Conservation (phyloP, 768 basidiomycete species). For the Strobilomyces echinocephalus region DNA sequence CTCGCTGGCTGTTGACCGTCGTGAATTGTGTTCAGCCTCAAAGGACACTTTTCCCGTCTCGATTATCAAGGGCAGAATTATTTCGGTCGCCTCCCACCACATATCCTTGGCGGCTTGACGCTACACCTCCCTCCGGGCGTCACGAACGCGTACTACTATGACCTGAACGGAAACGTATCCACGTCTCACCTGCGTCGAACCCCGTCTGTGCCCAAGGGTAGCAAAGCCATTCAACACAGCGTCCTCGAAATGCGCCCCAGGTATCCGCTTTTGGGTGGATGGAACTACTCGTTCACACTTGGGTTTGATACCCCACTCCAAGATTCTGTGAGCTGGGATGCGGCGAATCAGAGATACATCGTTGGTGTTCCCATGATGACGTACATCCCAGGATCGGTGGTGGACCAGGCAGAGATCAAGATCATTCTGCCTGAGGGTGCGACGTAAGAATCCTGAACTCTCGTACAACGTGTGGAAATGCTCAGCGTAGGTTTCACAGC, state of each 20-base stretch:
- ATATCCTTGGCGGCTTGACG: constrained; percentile 68
- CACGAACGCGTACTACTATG: constrained; percentile 82
- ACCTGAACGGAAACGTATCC: constrained; percentile 93
- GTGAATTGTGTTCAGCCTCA: constrained; percentile 70
- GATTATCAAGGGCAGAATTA: constrained; percentile 76
- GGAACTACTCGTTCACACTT: constrained; percentile 94
- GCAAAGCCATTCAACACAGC: constrained; percentile 51
- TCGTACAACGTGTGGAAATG: constrained; percentile 10
- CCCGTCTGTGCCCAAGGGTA: constrained; percentile 58
- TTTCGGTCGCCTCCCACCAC: constrained; percentile 60
- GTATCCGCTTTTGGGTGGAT: constrained; percentile 92
- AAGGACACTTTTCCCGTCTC: constrained; percentile 93
- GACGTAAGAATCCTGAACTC: constrained; percentile 53
- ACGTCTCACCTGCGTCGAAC: constrained; percentile 78
- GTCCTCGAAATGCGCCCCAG: constrained; percentile 81
- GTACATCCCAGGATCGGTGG: constrained; percentile 69
- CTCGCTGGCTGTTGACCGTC: background rate
- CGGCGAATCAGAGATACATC: constrained; percentile 57
- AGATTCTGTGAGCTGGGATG: constrained; percentile 67
- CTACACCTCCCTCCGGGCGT: constrained; percentile 81
- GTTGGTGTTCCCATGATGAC: constrained; percentile 86
- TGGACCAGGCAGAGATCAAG: constrained; percentile 73
- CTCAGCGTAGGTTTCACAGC: constrained; percentile 38
- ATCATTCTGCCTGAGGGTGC: constrained; percentile 95
- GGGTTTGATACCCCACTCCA: constrained; percentile 88